Base-by-base conservation (phyloP, 371 early-diverging fungal species). In the Mucor velutinosus region DNA sequence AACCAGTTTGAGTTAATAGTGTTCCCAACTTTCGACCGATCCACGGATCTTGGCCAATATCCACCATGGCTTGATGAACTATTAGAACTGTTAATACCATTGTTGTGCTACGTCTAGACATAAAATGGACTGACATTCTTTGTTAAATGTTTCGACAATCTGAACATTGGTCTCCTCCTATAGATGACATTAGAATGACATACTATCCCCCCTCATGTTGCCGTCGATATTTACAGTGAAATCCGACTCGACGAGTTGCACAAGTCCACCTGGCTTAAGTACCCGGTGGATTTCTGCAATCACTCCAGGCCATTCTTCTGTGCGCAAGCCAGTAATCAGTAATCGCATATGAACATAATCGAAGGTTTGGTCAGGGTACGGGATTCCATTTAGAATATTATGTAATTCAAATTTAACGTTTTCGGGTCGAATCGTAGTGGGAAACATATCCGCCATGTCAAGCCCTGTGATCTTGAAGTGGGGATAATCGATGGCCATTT, bases 401-500 rank as follows among this genome's bases (percentile, higher is more conserved):
- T 29, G 37, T 45, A 78, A 57, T 49, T 79, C 66, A 60, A 85
- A 85, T 41, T 62, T 67, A 1, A 77, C 79, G 45, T 85, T 85
- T 15, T 76, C 75, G 17, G 85, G 83, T 71, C 79, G 67, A 30
- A 80, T 80, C 15, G 73, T 69, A 2, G 74, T 65, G 8, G 81
- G 80, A 59, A 84, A 80, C 74, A 82, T 76, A 43, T 76, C 76
- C 7, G 78, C 60, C 69, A 86, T 80, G 65, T 89, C 87, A n/a
- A 87, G 64, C 14, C 89, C 89, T 15, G 72, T 75, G 37, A 89
- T 63, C 12, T 80, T 69, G 11, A 80, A 79, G 19, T 79, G 76
- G 25, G 87, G 86, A 72, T 81, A 78, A 12, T 87, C 85, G 23
- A 78, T 76, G 4, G 87, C 84, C 85, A 89, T 83, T 74, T 89